A percentile compares a stretch with the other conserved stretches of the same genome.
Evolutionary conservation across 2,329 filamentous ascomycete species (phyloP).

Genomic region (Neonectria sp.): DNA sequence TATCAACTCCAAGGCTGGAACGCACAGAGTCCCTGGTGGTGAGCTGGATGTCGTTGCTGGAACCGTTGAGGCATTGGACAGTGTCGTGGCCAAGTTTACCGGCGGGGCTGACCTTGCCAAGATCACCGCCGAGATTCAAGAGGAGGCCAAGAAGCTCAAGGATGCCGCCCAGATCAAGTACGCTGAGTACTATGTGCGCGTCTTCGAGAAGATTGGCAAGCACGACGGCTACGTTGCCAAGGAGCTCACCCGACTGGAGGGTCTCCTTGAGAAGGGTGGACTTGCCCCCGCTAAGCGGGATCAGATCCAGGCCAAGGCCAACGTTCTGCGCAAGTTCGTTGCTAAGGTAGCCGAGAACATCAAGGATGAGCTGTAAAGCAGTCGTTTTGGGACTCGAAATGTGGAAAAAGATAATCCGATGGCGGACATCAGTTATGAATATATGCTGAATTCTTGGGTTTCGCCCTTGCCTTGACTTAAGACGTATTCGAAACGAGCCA

Average conservation of each 20-base stretch:
- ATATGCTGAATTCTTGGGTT: conserved; percentile 40
- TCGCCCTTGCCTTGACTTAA: conserved; percentile 38
- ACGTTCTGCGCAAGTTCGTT: conserved; percentile 86
- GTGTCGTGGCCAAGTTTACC: conserved; percentile 81
- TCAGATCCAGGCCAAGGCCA: conserved; percentile 87
- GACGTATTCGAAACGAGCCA: conserved; percentile 26
- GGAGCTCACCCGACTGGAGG: conserved; percentile 85
- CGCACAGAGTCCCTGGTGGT: conserved; percentile 86
- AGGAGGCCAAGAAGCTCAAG: conserved; percentile 76
- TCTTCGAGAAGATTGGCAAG: conserved; percentile 86
- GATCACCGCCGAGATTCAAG: conserved; percentile 79
- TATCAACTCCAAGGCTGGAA: conserved; percentile 91
- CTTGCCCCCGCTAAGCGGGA: conserved; percentile 89
- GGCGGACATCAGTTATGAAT: conserved; percentile 29
- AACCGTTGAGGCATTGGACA: conserved; percentile 84
- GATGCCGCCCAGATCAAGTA: conserved; percentile 79
- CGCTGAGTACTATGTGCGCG: conserved; percentile 93
- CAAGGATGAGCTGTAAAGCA: conserved; percentile 55
- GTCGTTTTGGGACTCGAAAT: conserved; percentile 14
- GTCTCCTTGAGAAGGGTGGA: conserved; percentile 88
- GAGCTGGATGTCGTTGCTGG: conserved; percentile 84
- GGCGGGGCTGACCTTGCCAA: conserved; percentile 74
- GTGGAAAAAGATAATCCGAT: conserved; percentile 30
- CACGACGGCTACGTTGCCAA: conserved; percentile 87
- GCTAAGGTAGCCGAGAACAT: conserved; percentile 75